Percentiles rank a stretch among this genome's conserved stretches.
Conservation (phyloP, 768 basidiomycete genomes). For the Podaxis sp. region DNA sequence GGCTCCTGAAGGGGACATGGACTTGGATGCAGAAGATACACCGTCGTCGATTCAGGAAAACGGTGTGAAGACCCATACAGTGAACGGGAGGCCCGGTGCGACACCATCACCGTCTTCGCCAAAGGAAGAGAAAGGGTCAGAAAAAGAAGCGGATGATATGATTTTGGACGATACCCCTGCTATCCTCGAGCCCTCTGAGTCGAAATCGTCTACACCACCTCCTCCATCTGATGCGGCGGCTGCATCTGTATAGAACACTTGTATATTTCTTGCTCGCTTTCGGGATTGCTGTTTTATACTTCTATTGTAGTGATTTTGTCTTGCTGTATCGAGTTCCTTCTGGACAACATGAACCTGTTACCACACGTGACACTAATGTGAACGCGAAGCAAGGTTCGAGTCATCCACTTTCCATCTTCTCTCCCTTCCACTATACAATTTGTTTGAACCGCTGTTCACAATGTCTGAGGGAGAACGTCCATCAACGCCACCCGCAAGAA, state of each 20-base stretch:
- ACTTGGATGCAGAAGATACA: conserved; percentile 42
- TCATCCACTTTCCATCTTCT: neutral
- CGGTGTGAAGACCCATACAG: neutral
- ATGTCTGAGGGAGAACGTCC: conserved; percentile 30
- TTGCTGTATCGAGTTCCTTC: neutral
- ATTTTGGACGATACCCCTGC: conserved; percentile 2
- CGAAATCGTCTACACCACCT: neutral
- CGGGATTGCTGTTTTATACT: conserved; percentile 7
- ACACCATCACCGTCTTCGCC: neutral
- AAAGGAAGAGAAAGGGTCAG: conserved; percentile 6
- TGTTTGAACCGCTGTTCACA: neutral
- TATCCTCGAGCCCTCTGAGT: neutral
- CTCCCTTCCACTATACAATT: neutral
- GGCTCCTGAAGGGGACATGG: conserved; percentile 9
- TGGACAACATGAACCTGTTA: neutral
- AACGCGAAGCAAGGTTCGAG: neutral
- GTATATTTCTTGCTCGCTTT: conserved; percentile 6
- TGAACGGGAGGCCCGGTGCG: conserved; percentile 1
- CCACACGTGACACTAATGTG: neutral
- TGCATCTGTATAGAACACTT: neutral
- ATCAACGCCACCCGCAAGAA: conserved; percentile 41
- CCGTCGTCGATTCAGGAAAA: conserved; percentile 5
- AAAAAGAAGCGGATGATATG: conserved; percentile 3
- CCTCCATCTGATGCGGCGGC: neutral
- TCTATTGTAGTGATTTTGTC: neutral